These are phyloP conservation scores for Colletotrichum shisoi DNA, from an alignment of 2,329 filamentous ascomycete genomes.

Conservation along the genomic window DNA sequence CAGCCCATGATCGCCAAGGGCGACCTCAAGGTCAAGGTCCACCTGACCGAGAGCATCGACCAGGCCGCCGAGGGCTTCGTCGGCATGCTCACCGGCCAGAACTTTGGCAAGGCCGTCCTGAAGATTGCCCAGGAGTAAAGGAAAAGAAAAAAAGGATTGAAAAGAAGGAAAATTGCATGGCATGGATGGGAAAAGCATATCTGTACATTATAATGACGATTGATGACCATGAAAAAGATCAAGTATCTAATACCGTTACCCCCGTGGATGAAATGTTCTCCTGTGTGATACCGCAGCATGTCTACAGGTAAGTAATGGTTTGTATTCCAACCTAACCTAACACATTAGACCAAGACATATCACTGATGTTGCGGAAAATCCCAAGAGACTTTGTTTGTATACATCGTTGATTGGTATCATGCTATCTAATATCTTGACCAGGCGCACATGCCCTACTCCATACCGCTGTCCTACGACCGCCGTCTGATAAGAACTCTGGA, in stretches of 20 bases:
- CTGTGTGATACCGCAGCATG: no score
- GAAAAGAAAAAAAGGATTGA: not conserved
- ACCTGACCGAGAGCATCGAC: slow-evolving; percentile 78
- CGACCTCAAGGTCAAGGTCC: slow-evolving; percentile 73
- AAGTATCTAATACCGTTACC: no score
- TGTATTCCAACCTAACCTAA: no score
- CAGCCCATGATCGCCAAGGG: slow-evolving; percentile 80
- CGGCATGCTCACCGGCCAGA: slow-evolving; percentile 77
- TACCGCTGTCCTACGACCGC: not conserved
- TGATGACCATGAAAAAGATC: slow-evolving; percentile 24
- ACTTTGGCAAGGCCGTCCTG: slow-evolving; percentile 86
- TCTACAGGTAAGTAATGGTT: no score
- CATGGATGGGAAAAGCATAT: not conserved
- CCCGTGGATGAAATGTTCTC: no score
- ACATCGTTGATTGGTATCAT: not conserved
- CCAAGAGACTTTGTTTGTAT: no score
- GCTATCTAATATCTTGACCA: not conserved
- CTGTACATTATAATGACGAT: slow-evolving; percentile 37
- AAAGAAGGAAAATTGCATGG: not conserved
- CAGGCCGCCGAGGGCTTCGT: slow-evolving; percentile 77
- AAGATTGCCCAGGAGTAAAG: slow-evolving; percentile 56
- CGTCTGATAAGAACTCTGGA: not conserved
- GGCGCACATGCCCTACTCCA: not conserved
- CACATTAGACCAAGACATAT: no score
- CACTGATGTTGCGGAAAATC: no score